These are phyloP conservation scores for Arbutus unedo DNA, from an alignment of 148 eudicot species.

Conservation along the genomic window DNA sequence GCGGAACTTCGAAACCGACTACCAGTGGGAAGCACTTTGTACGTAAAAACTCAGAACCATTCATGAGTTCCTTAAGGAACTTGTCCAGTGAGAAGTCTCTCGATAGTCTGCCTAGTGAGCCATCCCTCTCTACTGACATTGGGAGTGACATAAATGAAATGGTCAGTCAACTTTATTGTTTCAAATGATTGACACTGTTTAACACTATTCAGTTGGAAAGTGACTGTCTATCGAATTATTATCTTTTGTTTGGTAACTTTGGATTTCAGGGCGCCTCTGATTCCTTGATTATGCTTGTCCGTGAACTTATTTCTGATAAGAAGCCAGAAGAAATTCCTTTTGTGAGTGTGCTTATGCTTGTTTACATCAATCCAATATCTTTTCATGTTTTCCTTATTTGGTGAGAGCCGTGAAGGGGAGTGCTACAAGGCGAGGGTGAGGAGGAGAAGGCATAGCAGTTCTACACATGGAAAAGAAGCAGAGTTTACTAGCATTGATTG, in stretches of 20 bases:
- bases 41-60: slow-evolving; percentile 70
- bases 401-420: neutral
- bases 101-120: slow-evolving; percentile 38
- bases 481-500: neutral
- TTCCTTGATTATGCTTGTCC: slow-evolving; percentile 61
- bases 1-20: slow-evolving; percentile 51
- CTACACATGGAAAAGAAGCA: neutral
- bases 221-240: neutral
- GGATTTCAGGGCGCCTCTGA: slow-evolving; percentile 41
- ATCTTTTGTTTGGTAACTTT: neutral
- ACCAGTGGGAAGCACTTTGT: slow-evolving; percentile 41
- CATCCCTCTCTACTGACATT: slow-evolving; percentile 27
- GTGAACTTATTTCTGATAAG: slow-evolving; percentile 63
- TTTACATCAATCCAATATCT: slow-evolving; percentile 12
- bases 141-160: slow-evolving; percentile 47
- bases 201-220: slow-evolving; percentile 9
- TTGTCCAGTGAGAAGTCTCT: slow-evolving; percentile 50
- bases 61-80: slow-evolving; percentile 53
- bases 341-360: slow-evolving; percentile 45
- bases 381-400: neutral
- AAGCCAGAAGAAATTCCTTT: slow-evolving; percentile 74
- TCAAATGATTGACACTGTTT: slow-evolving; percentile 1
- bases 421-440: neutral
- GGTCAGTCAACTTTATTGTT: slow-evolving; percentile 35
- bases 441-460: neutral